These are phyloP conservation scores for Neurospora tetrasperma DNA, from an alignment of 495 filamentous ascomycete species.

Conservation along the genomic window DNA sequence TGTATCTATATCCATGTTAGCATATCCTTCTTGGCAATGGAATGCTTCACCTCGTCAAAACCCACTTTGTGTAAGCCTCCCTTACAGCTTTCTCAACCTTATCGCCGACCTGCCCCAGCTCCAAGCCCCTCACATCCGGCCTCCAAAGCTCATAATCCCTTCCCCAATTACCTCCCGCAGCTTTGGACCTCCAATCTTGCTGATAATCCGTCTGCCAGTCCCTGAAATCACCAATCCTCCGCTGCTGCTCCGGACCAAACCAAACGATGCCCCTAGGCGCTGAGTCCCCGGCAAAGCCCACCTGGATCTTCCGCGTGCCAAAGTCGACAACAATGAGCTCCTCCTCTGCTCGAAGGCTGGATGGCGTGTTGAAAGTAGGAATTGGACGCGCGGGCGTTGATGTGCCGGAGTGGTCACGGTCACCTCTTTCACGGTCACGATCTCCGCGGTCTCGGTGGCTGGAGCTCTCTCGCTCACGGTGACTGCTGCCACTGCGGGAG, in stretches of 20 bases:
- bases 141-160: constrained; percentile 72
- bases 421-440: constrained; percentile 10
- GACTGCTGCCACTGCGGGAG: constrained; percentile 15
- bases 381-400: constrained; percentile 52
- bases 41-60: not conserved
- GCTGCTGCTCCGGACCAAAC: constrained; percentile 61
- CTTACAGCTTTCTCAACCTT: constrained; percentile 78
- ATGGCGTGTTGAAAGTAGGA: constrained; percentile 60
- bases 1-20: constrained; percentile 37
- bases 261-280: constrained; percentile 59
- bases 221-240: constrained; percentile 74
- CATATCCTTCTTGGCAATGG: not conserved
- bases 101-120: constrained; percentile 74
- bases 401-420: constrained; percentile 25
- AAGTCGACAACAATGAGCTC: constrained; percentile 76
- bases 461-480: constrained; percentile 9
- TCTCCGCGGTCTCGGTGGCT: not conserved
- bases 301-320: constrained; percentile 65
- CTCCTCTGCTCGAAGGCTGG: constrained; percentile 69
- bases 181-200: constrained; percentile 33
- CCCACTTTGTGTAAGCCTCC: constrained; percentile 70
- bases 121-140: constrained; percentile 57
- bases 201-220: constrained; percentile 51
- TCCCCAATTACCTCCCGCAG: constrained; percentile 49
- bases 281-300: constrained; percentile 76